phyloP scores from a whole-genome alignment of 306 rosid species.

The Cyclanthera cordifolia region DNA sequence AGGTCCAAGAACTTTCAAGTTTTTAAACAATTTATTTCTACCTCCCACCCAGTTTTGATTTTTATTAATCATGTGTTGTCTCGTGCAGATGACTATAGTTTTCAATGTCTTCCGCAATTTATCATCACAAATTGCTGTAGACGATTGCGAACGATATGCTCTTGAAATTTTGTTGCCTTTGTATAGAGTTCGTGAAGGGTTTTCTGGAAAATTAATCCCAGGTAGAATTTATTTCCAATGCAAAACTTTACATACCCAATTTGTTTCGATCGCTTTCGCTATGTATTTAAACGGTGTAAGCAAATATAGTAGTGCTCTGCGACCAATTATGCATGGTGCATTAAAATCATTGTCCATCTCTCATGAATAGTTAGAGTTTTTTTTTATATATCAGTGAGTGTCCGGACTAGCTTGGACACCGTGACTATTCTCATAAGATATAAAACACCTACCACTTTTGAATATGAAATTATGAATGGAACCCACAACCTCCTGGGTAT shows the following conservation, averaged over 20 bases:
- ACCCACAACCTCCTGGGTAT: too few species aligned
- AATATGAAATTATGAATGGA: too few species aligned
- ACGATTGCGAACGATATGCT: constrained; percentile 47
- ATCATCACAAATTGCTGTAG: constrained; percentile 40
- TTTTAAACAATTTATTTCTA: not conserved
- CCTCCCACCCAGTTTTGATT: not conserved
- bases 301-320: too few species aligned
- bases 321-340: too few species aligned
- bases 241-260: not conserved
- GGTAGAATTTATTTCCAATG: constrained; percentile 31
- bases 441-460: too few species aligned
- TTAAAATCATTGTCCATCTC: too few species aligned
- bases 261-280: too few species aligned
- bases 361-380: too few species aligned
- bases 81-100: constrained; percentile 60
- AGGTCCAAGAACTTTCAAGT: constrained; percentile 31
- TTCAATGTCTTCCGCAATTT: constrained; percentile 45
- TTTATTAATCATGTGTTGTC: constrained; percentile 12
- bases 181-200: constrained; percentile 74
- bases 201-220: constrained; percentile 54
- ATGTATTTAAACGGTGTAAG: too few species aligned
- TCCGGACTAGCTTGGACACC: too few species aligned
- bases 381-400: too few species aligned
- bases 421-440: too few species aligned
- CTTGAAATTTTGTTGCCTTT: constrained; percentile 50